A percentile compares a stretch with the other conserved stretches of the same genome.
These are phyloP conservation scores for Coemansia reversa DNA, from an alignment of 192 early-diverging fungal genomes.

Conservation along the genomic window DNA sequence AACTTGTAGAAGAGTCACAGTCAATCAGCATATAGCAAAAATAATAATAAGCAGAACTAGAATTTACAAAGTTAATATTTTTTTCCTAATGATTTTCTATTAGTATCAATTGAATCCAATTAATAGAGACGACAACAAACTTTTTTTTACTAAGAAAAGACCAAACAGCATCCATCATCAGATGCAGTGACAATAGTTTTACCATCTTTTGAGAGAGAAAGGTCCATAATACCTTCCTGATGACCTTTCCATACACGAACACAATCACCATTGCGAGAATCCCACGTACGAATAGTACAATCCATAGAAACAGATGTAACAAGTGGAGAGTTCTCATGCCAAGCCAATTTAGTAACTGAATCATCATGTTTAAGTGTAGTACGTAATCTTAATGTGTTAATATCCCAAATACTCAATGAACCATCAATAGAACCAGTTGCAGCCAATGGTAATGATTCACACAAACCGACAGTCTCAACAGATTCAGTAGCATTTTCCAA, in stretches of 20 bases:
- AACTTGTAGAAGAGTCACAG: conserved; percentile 15
- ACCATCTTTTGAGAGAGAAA: conserved; percentile 75
- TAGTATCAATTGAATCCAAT: neutral
- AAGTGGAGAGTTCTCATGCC: conserved; percentile 64
- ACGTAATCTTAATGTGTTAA: conserved; percentile 79
- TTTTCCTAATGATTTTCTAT: neutral
- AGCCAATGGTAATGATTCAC: conserved; percentile 62
- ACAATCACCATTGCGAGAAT: conserved; percentile 81
- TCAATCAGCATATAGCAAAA: no score
- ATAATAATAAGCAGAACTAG: neutral
- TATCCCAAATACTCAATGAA: conserved; percentile 89
- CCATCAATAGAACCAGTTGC: conserved; percentile 88
- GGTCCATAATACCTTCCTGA: conserved; percentile 80
- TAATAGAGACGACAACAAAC: no score
- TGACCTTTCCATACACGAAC: conserved; percentile 79
- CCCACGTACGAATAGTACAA: conserved; percentile 83
- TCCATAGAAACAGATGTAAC: conserved; percentile 80
- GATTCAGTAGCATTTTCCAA: conserved; percentile 82
- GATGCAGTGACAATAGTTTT: conserved; percentile 72
- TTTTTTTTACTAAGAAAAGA: conserved; percentile 58
- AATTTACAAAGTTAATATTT: neutral
- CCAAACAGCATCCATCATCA: conserved; percentile 80
- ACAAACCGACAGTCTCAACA: conserved; percentile 86
- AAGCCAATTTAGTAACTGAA: conserved; percentile 77
- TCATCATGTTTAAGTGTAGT: conserved; percentile 81